Evolutionary conservation across 306 rosid species (phyloP).

Genomic region (Castanospermum australe): DNA sequence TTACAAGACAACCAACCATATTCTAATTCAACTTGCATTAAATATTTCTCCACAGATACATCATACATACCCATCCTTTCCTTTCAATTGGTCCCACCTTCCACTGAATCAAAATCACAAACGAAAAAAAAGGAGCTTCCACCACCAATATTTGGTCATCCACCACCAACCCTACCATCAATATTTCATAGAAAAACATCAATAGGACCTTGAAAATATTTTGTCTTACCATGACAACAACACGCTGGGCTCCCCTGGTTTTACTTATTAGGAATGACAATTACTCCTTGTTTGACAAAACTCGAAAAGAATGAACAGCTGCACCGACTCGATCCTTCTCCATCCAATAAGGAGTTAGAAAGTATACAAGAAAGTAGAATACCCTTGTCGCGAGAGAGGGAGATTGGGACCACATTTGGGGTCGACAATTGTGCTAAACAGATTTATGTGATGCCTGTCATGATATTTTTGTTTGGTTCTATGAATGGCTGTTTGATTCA

Average conservation of each 20-base stretch:
- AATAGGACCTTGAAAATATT: slow-evolving; percentile 44
- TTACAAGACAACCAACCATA: slow-evolving; percentile 50
- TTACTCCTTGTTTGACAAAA: slow-evolving; percentile 44
- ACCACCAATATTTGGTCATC: slow-evolving; percentile 55
- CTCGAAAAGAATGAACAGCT: slow-evolving; percentile 31
- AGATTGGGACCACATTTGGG: slow-evolving; percentile 16
- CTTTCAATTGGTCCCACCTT: slow-evolving; percentile 53
- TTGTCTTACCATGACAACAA: slow-evolving; percentile 39
- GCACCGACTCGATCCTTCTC: slow-evolving; percentile 34
- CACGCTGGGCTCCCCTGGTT: slow-evolving; percentile 37
- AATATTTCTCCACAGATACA: slow-evolving; percentile 49
- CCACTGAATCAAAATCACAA: slow-evolving; percentile 50
- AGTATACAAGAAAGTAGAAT: slow-evolving; percentile 29
- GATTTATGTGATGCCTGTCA: slow-evolving; percentile 13
- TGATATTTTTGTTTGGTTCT: slow-evolving; percentile 26
- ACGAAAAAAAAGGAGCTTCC: slow-evolving; percentile 33
- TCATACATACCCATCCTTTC: slow-evolving; percentile 40
- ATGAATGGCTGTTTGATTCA: slow-evolving; percentile 70
- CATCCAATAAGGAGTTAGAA: slow-evolving; percentile 26
- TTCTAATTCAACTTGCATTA: slow-evolving; percentile 57
- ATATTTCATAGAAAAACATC: slow-evolving; percentile 42
- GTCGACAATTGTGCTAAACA: not conserved
- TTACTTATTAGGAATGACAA: slow-evolving; percentile 40
- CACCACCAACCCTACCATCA: slow-evolving; percentile 65
- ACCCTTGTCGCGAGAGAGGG: slow-evolving; percentile 23